Evolutionary conservation across 257 asterid species (phyloP).

Genomic region (Solanum rostratum): DNA sequence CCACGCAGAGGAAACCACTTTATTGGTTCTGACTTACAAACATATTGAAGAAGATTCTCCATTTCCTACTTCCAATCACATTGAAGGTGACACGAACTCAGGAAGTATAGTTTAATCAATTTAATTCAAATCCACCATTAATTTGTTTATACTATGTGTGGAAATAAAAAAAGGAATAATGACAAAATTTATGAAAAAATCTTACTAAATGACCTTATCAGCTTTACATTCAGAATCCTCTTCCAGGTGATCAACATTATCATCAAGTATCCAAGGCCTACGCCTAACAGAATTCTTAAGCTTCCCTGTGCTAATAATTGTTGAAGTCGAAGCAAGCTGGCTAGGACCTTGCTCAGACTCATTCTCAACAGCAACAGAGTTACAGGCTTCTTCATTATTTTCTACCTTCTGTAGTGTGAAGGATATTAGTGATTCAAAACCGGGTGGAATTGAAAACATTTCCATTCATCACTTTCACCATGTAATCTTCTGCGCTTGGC

Average conservation of each 20-base stretch:
- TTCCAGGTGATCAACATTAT: slow-evolving; percentile 5
- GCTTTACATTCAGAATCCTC: slow-evolving; percentile 18
- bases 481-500: slow-evolving; percentile 7
- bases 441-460: slow-evolving; percentile 59
- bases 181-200: slow-evolving; percentile 3
- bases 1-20: not conserved
- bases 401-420: slow-evolving; percentile 33
- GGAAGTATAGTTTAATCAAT: no score
- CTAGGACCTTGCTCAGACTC: slow-evolving; percentile 7
- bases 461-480: slow-evolving; percentile 5
- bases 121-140: not conserved
- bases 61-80: no score
- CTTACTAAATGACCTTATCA: slow-evolving; percentile 24
- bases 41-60: not conserved
- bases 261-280: slow-evolving; percentile 42
- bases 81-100: no score
- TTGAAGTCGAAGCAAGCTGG: slow-evolving; percentile 8
- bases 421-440: slow-evolving; percentile 52
- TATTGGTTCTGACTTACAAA: not conserved
- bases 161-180: not conserved
- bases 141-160: not conserved
- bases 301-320: slow-evolving; percentile 17
- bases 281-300: slow-evolving; percentile 20
- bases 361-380: slow-evolving; percentile 7
- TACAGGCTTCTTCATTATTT: slow-evolving; percentile 6